Evolutionary conservation across 169 alveolate genomes (phyloP).

Genomic region (Plasmodium gaboni): DNA sequence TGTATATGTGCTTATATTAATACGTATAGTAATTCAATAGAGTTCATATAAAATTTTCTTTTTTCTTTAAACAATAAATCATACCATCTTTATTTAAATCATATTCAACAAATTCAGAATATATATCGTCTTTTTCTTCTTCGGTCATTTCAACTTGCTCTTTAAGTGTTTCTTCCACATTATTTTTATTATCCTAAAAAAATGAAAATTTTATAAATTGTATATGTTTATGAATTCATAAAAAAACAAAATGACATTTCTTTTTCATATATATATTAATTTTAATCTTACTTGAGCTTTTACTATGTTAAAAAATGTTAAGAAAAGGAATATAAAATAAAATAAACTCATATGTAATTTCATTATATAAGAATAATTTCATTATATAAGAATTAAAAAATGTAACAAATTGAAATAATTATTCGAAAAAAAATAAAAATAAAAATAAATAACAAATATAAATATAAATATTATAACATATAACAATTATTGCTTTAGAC

Average conservation of each 20-base stretch:
- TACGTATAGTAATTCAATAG: not conserved
- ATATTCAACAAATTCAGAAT: conserved; percentile 51
- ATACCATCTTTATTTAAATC: conserved; percentile 73
- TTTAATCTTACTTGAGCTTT: conserved; percentile 45
- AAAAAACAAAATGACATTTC: not conserved
- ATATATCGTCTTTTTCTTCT: conserved; percentile 37
- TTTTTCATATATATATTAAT: not conserved
- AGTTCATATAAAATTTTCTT: not conserved
- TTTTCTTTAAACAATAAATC: not conserved
- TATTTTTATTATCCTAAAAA: not conserved
- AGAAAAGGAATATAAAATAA: conserved; percentile 1
- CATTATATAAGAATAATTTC: too few species aligned
- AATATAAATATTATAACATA: not conserved
- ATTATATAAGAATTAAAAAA: not conserved
- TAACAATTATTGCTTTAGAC: too few species aligned
- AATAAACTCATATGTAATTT: conserved; percentile 16
- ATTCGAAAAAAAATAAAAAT: not conserved
- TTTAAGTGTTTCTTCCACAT: not conserved
- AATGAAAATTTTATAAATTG: not conserved
- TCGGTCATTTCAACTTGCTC: conserved; percentile 15
- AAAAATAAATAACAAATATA: not conserved
- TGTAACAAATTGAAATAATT: too few species aligned
- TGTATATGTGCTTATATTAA: not conserved
- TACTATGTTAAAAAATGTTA: conserved; percentile 25
- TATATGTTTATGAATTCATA: not conserved